Conservation (phyloP, 2,329 filamentous ascomycete species). For the Aspergillus sp. region DNA sequence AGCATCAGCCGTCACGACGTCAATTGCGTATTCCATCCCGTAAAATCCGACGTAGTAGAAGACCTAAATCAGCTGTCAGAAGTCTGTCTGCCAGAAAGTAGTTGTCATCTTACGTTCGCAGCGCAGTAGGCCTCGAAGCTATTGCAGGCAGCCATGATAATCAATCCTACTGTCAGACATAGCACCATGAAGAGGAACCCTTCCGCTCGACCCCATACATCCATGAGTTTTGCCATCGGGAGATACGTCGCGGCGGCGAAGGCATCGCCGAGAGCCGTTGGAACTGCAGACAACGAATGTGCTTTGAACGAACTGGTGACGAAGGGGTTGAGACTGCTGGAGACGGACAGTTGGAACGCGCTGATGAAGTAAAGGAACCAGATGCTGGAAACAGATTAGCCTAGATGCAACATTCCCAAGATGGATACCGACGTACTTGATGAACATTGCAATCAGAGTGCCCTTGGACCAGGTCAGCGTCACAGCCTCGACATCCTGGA, state of each 20-base stretch:
- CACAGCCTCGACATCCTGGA: constrained; percentile 47
- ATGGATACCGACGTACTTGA: too few relatives aligned
- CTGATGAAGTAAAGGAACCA: constrained; percentile 40
- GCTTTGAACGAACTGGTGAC: constrained; percentile 51
- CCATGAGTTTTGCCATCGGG: constrained; percentile 62
- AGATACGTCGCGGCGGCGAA: constrained; percentile 59
- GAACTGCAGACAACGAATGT: constrained; percentile 55
- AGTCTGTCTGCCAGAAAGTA: too few relatives aligned
- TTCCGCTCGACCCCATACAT: constrained; percentile 62
- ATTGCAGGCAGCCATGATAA: constrained; percentile 62
- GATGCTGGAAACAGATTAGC: constrained; percentile 27
- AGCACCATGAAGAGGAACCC: constrained; percentile 53
- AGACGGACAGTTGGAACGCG: constrained; percentile 33
- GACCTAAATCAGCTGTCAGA: constrained; percentile 35
- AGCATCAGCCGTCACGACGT: constrained; percentile 63
- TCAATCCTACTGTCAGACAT: constrained; percentile 49
- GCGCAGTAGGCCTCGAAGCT: constrained; percentile 63
- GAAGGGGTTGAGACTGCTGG: constrained; percentile 44
- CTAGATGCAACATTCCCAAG: too few relatives aligned
- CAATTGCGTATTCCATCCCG: constrained; percentile 57
- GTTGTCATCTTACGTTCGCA: constrained; percentile 41
- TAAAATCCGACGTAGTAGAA: constrained; percentile 60
- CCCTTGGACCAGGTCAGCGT: constrained; percentile 45
- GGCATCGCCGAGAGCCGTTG: constrained; percentile 53
- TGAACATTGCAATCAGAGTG: constrained; percentile 33